Evolutionary conservation across 2,329 filamentous ascomycete species (phyloP), one percentile per base, ranked within the genome.

Genomic region (Corinectria fuckeliana): DNA sequence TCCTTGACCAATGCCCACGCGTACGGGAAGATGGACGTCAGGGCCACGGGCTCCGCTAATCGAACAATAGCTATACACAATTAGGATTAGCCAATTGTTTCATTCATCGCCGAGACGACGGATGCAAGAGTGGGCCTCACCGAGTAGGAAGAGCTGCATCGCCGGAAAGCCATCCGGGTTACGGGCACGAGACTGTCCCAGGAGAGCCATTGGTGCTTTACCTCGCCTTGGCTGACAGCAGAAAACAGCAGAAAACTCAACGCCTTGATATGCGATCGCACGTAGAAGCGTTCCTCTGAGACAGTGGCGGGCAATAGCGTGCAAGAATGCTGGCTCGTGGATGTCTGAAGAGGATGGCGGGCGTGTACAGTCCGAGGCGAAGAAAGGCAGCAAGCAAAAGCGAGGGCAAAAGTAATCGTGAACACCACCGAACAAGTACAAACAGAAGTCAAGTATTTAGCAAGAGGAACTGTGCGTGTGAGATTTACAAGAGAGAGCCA

Each of bases 1-100:
- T 87, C 83, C 76, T 91, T 91, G 66, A 94, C 88, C 67, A 94
- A 87, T 60, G 90, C 85, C 90, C 91, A 96, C 60, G 91, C 91
- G 76, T 97, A 97, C 18, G 93, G 93, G 70, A 94, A 96, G 76
- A 97, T 95, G 72, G 91, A 95, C 1, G 93, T 97, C 64, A 97
- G 85, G 50, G 93, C 93, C 69, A 97, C 94, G 20, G 93, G 93
- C 77, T 97, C 93, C 52, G 93, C 91, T 67, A 97, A 87, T 63
- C 93, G 92, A 73, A 96, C 93, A 81, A 97, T 92, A 75, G 92
- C 93, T 96, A 57, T 14, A 5, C 18, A 4, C 36, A 63, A 20
- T 38, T 1, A 18, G 32, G 28, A 62, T 72, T 56, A 72, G 65
- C 49, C 32, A 55, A 39, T 14, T 55, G n/a, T 26, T 5, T 25